These are phyloP conservation scores for Ascochyta lentis DNA, from an alignment of 2,329 filamentous ascomycete genomes.

Conservation along the genomic window DNA sequence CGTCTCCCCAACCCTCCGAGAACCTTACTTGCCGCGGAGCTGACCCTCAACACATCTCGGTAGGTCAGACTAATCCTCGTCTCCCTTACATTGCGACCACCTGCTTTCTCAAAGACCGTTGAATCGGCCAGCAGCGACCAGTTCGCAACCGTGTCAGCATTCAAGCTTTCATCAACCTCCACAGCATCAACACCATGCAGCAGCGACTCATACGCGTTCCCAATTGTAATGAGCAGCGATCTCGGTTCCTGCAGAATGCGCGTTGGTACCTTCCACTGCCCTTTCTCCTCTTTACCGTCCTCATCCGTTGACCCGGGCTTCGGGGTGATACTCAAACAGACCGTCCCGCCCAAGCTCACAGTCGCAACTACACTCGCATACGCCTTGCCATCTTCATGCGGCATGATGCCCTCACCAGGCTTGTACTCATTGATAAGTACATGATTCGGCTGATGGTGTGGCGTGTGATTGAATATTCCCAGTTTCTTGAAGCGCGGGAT, in stretches of 20 bases:
- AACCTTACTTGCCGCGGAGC: constrained; percentile 40
- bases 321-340: constrained; percentile 77
- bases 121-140: constrained; percentile 69
- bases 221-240: constrained; percentile 76
- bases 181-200: constrained; percentile 77
- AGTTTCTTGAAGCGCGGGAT: constrained; percentile 62
- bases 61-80: constrained; percentile 79
- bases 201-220: constrained; percentile 70
- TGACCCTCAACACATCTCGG: constrained; percentile 73
- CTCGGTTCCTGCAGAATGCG: constrained; percentile 83
- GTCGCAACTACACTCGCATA: constrained; percentile 91
- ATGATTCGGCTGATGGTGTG: constrained; percentile 83
- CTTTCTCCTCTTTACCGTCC: neutral
- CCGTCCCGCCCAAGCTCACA: constrained; percentile 78
- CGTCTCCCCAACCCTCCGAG: constrained; percentile 22
- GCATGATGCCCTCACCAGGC: constrained; percentile 92
- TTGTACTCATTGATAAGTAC: constrained; percentile 93
- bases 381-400: constrained; percentile 89
- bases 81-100: constrained; percentile 64
- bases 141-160: constrained; percentile 66
- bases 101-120: constrained; percentile 46
- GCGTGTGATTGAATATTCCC: constrained; percentile 66
- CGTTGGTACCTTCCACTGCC: constrained; percentile 29
- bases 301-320: constrained; percentile 30
- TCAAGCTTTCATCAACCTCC: constrained; percentile 69